These are phyloP conservation scores for Mycocentrospora acerina DNA, from an alignment of 2,329 filamentous ascomycete species.

Conservation along the genomic window DNA sequence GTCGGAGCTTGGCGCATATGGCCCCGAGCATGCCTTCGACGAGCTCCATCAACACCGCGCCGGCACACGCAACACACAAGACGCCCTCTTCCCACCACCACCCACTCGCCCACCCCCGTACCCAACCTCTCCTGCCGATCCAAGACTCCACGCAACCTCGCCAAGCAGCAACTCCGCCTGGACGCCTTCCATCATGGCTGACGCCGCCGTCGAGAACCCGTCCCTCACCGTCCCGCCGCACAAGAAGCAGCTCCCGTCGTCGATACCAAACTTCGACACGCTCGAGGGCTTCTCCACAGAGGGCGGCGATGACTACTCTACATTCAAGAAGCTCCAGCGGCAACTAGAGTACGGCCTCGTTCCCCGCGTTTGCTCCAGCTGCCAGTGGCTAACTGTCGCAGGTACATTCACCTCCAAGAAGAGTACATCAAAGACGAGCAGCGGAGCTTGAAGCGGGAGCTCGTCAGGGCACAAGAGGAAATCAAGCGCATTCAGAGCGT, in stretches of 20 bases:
- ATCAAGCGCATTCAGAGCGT: slow-evolving; percentile 99
- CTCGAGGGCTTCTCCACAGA: slow-evolving; percentile 82
- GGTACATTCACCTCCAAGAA: slow-evolving; percentile 95
- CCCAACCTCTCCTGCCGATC: neutral
- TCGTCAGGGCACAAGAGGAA: slow-evolving; percentile 96
- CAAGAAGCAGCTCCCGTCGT: slow-evolving; percentile 75
- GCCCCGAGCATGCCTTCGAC: slow-evolving; percentile 25
- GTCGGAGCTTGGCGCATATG: slow-evolving; percentile 24
- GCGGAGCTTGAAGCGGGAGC: slow-evolving; percentile 92
- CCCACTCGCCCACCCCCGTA: slow-evolving; percentile 1
- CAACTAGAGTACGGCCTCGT: slow-evolving; percentile 75
- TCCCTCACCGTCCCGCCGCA: slow-evolving; percentile 72
- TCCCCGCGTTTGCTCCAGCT: neutral
- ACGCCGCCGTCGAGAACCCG: slow-evolving; percentile 82
- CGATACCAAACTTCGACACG: slow-evolving; percentile 86
- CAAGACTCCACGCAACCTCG: neutral
- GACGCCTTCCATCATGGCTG: slow-evolving; percentile 64
- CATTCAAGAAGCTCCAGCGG: slow-evolving; percentile 92
- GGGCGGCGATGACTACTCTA: slow-evolving; percentile 88
- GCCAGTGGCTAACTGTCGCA: slow-evolving; percentile 43
- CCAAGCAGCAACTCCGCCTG: neutral
- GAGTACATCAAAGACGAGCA: slow-evolving; percentile 99
- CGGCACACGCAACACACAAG: slow-evolving; percentile 14
- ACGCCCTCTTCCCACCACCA: slow-evolving; percentile 4
- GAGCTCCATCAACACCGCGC: slow-evolving; percentile 30